These are phyloP conservation scores for Angophora floribunda DNA, from an alignment of 345 rosid genomes.

Conservation along the genomic window DNA sequence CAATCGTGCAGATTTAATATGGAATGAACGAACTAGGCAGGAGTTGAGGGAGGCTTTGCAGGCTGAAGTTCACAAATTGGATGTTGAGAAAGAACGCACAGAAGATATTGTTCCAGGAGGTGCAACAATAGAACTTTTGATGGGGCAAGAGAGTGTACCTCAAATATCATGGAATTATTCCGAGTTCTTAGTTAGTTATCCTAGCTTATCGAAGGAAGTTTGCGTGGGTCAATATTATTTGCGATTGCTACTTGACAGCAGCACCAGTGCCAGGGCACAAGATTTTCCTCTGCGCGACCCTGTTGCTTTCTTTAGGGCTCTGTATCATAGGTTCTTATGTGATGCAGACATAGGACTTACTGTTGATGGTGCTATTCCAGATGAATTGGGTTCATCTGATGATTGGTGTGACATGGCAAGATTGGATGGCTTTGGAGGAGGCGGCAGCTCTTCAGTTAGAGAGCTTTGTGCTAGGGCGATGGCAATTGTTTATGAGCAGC, in stretches of 20 bases:
- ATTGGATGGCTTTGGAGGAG: constrained; percentile 99
- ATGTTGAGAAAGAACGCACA: constrained; percentile 93
- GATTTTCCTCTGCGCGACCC: constrained; percentile 98
- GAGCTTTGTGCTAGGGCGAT: constrained; percentile 99
- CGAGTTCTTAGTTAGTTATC: constrained; percentile 83
- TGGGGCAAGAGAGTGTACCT: constrained; percentile 71
- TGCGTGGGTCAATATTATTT: constrained; percentile 99
- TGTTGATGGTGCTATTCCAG: constrained; percentile 89
- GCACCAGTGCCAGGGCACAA: constrained; percentile 83
- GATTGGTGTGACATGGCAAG: constrained; percentile 99
- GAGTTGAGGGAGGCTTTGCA: constrained; percentile 94
- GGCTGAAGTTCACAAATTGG: constrained; percentile 94
- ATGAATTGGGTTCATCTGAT: constrained; percentile 92
- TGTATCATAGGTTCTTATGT: constrained; percentile 94
- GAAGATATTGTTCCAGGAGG: constrained; percentile 90
- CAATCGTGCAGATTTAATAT: constrained; percentile 97
- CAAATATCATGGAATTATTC: constrained; percentile 98
- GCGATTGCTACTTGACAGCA: constrained; percentile 93
- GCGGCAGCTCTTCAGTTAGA: constrained; percentile 93
- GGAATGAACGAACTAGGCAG: constrained; percentile 99
- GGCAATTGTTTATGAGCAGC: constrained; percentile 98
- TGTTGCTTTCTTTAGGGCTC: constrained; percentile 93
- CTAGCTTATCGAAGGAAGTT: constrained; percentile 96
- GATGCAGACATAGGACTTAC: constrained; percentile 98
- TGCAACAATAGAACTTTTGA: constrained; percentile 36